phyloP scores from a whole-genome alignment of 23 red algal species.

The Agarophyton chilense region DNA sequence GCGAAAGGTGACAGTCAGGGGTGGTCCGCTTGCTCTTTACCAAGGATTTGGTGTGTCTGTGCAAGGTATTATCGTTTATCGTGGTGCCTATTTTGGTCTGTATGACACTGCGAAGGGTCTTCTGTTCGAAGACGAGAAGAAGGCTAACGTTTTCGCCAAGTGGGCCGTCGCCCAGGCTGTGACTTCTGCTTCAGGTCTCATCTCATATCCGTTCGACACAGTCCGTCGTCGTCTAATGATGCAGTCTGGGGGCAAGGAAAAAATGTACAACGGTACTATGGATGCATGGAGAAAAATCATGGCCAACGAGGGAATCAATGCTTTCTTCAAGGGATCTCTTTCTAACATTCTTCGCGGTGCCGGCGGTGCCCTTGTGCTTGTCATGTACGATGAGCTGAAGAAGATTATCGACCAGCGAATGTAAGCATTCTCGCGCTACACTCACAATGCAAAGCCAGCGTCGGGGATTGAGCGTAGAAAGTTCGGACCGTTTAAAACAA shows the following conservation, averaged over 20 bases:
- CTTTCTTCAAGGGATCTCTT: constrained; percentile 98
- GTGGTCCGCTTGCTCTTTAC: constrained; percentile 88
- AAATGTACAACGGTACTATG: constrained; percentile 93
- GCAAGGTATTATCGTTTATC: constrained; percentile 99
- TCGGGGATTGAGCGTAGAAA: neutral
- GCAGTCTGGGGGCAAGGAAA: constrained; percentile 94
- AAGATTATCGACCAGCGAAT: constrained; percentile 82
- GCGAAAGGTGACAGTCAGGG: constrained; percentile 65
- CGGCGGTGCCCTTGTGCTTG: constrained; percentile 97
- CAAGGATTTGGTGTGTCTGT: constrained; percentile 98
- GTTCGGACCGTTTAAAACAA: neutral
- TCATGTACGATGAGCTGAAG: constrained; percentile 99
- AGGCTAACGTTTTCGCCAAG: constrained; percentile 88
- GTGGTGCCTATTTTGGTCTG: constrained; percentile 99
- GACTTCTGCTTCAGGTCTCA: constrained; percentile 86
- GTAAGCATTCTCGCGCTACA: neutral
- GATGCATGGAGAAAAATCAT: constrained; percentile 97
- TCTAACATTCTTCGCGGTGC: constrained; percentile 98
- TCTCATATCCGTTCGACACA: constrained; percentile 99
- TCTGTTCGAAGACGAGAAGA: constrained; percentile 89
- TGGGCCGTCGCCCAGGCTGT: constrained; percentile 97
- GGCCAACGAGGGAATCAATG: constrained; percentile 80
- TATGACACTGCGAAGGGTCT: constrained; percentile 98
- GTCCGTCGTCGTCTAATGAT: constrained; percentile 99
- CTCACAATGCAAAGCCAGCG: constrained; percentile 7